Percentiles rank a stretch among this genome's conserved stretches.
phyloP scores from a whole-genome alignment of 2,329 filamentous ascomycete species.

The Aspergillus unguis region DNA sequence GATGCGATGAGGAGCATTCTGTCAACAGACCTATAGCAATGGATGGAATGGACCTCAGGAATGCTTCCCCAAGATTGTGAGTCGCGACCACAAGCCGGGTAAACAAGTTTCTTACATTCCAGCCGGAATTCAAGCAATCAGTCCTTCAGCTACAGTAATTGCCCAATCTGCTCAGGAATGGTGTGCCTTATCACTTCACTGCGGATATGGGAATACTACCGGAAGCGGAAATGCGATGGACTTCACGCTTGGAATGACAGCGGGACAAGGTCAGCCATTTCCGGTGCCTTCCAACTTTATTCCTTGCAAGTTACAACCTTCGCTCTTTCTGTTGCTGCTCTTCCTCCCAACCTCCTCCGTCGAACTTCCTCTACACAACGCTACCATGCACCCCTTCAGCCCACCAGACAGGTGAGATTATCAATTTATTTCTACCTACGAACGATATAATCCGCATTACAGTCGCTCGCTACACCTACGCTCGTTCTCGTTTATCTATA shows the following conservation, averaged over 20 bases:
- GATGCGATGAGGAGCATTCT: conserved; percentile 7
- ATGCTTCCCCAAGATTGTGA: not conserved
- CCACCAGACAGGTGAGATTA: conserved; percentile 3
- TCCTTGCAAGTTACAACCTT: not conserved
- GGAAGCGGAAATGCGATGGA: conserved; percentile 20
- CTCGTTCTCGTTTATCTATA: conserved; percentile 15
- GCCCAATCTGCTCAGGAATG: not conserved
- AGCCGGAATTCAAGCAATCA: not conserved
- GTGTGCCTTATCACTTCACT: not conserved
- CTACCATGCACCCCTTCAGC: conserved; percentile 4
- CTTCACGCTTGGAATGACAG: conserved; percentile 4
- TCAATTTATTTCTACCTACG: conserved; percentile 14
- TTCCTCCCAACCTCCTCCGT: not conserved
- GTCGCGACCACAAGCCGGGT: too few species aligned
- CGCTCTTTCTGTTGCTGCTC: conserved; percentile 14
- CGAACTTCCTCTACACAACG: not conserved
- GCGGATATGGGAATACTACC: conserved; percentile 12
- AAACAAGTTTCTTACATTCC: not conserved
- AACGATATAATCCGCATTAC: conserved; percentile 15
- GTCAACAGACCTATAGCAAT: conserved; percentile 6
- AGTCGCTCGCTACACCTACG: conserved; percentile 16
- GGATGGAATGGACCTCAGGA: conserved; percentile 4
- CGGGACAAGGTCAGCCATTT: not conserved
- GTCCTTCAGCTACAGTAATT: not conserved
- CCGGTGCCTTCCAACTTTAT: conserved; percentile 9